phyloP scores from a whole-genome alignment of 768 basidiomycete genomes.

The Tulasnella sp. region DNA sequence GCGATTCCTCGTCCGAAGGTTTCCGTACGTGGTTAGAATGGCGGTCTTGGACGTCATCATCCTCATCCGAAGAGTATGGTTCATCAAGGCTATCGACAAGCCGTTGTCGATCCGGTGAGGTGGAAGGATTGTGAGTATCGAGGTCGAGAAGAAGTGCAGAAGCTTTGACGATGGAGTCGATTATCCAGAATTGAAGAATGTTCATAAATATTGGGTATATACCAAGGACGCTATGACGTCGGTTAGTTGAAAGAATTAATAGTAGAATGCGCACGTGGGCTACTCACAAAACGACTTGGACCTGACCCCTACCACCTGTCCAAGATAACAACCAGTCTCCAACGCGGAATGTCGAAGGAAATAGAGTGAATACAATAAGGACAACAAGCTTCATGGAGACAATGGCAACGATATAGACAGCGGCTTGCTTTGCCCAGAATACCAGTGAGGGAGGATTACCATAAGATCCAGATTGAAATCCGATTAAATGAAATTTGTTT shows the following conservation, averaged over 20 bases:
- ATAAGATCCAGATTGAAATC: conserved; percentile 79
- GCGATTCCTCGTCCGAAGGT: conserved; percentile 4
- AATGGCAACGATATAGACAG: conserved; percentile 69
- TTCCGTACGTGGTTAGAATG: background rate
- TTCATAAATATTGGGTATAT: conserved; percentile 80
- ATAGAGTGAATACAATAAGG: conserved; percentile 54
- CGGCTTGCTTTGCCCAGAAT: conserved; percentile 65
- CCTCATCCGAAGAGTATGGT: conserved; percentile 13
- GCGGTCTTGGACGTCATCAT: conserved; percentile 10
- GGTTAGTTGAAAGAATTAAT: conserved; percentile 4
- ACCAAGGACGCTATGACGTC: conserved; percentile 59
- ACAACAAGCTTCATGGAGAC: conserved; percentile 86
- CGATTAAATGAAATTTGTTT: conserved; percentile 50
- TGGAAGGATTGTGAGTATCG: conserved; percentile 5
- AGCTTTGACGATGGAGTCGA: conserved; percentile 85
- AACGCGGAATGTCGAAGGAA: conserved; percentile 56
- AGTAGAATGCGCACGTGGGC: background rate
- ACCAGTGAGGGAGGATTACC: conserved; percentile 64
- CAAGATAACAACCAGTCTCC: conserved; percentile 83
- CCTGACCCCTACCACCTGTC: conserved; percentile 48
- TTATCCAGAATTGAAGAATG: conserved; percentile 85
- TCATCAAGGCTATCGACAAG: conserved; percentile 8
- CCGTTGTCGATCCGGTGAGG: conserved; percentile 14
- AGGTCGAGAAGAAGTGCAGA: conserved; percentile 1
- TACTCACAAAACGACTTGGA: conserved; percentile 73